phyloP scores from a whole-genome alignment of 1,284 basidiomycete genomes.

The Sanghuangporus weigelae region DNA sequence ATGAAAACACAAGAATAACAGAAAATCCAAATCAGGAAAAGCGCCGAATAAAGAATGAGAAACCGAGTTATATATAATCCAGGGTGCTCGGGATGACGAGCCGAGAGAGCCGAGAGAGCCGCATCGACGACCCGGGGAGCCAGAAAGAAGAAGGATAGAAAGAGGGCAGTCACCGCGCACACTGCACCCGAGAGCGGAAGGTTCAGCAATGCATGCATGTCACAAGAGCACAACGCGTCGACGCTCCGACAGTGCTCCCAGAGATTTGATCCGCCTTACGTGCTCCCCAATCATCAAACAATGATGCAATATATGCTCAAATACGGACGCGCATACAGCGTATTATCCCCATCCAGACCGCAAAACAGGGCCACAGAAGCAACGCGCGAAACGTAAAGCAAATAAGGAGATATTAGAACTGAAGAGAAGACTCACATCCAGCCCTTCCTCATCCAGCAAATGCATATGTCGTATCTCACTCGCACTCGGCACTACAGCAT shows the following conservation, averaged over 20 bases:
- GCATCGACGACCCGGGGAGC: no score
- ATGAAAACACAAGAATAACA: background rate
- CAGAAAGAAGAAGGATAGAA: background rate
- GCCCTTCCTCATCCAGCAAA: constrained; percentile 41
- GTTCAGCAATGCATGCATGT: background rate
- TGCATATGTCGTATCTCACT: constrained; percentile 21
- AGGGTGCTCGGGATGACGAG: background rate
- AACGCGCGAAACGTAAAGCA: background rate
- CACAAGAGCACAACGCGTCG: background rate
- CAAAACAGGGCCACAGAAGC: background rate
- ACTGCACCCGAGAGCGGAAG: no score
- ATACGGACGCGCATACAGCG: background rate
- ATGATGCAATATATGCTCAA: background rate
- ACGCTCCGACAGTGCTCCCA: background rate
- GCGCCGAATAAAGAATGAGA: background rate
- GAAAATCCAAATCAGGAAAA: constrained; percentile 2
- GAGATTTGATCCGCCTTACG: background rate
- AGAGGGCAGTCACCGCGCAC: background rate
- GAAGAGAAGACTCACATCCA: constrained; percentile 35
- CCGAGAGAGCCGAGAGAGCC: no score
- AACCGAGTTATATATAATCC: background rate
- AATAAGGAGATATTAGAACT: background rate
- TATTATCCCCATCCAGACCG: background rate
- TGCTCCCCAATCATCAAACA: background rate
- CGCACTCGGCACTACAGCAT: background rate